Evolutionary conservation across 805 yeast species (phyloP).

Genomic region (Candida loeiensis): DNA sequence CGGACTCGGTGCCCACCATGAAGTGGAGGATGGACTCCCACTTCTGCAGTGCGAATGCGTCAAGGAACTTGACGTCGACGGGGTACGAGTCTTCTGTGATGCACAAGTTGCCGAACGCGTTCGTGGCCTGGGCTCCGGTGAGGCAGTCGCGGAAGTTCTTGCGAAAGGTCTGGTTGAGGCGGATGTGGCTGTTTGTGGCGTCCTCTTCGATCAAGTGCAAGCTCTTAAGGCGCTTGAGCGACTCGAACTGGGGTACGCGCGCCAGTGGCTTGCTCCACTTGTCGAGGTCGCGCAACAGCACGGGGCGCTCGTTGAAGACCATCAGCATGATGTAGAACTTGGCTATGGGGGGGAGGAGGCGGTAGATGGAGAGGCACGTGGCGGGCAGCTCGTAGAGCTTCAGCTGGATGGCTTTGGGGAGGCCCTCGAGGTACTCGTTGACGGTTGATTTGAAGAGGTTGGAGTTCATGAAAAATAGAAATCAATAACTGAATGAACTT

Average conservation of each 20-base stretch:
- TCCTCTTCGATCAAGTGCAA: constrained; percentile 72
- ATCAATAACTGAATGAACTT: background rate
- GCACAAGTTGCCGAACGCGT: constrained; percentile 74
- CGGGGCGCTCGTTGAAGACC: constrained; percentile 76
- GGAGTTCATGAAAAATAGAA: constrained; percentile 13
- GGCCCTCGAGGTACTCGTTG: constrained; percentile 83
- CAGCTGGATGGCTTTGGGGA: constrained; percentile 82
- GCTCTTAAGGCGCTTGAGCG: constrained; percentile 70
- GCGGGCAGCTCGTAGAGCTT: constrained; percentile 82
- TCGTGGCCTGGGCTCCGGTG: constrained; percentile 67
- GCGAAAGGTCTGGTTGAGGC: constrained; percentile 70
- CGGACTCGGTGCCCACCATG: constrained; percentile 90
- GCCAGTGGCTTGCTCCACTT: constrained; percentile 69
- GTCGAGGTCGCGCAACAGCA: constrained; percentile 63
- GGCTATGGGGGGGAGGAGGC: constrained; percentile 85
- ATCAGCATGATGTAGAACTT: constrained; percentile 84
- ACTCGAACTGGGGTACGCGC: constrained; percentile 62
- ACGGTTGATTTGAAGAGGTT: constrained; percentile 63
- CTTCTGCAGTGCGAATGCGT: constrained; percentile 73
- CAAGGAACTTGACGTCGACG: constrained; percentile 65
- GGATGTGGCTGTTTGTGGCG: constrained; percentile 42
- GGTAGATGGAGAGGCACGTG: constrained; percentile 88
- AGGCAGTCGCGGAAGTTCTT: constrained; percentile 75
- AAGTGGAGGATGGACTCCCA: constrained; percentile 96
- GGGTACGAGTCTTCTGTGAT: constrained; percentile 50